Evolutionary conservation across 1,284 basidiomycete species (phyloP), one percentile per base, ranked within the genome.

Genomic region (Anthracocystis walkeri): DNA sequence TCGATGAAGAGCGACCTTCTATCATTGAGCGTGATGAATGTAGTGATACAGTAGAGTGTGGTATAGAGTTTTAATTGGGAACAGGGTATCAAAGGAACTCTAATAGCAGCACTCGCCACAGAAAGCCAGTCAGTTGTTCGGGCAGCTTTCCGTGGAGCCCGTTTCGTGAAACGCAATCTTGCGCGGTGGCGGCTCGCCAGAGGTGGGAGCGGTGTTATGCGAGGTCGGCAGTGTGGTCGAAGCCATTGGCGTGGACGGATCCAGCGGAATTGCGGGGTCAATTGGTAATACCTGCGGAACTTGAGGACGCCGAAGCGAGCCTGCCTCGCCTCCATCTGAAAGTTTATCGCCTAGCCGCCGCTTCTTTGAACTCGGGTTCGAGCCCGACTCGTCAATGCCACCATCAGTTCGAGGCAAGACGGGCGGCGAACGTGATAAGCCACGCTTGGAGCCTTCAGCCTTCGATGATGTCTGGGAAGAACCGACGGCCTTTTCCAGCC

Each of bases 91-190:
- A 31, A 31, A 3, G 27, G 4, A 7, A 25, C 20, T n/a, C 8
- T 7, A 16, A 33, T 29, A 29, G 29, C 29, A 29, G 29, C 29
- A 29, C 8, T 29, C 29, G 29, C 8, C 29, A 8, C 29, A 4
- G 25, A 14, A 18, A 16, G 29, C 20, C 49, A 5, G 21, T 50
- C 18, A 58, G 8, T 23, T n/a, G 3, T 14, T 10, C n/a, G 46
- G 41, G 2, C 21, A 31, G 45, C 31, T 54, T 8, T 31, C 21
- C 31, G 45, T 31, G 6, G 38, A 25, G 46, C 35, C 33, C 18
- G 71, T 42, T 8, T 74, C 71, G 42, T 68, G 60, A 44, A 73
- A 73, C 2, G 70, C 70, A 25, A 73, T 73, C 33, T 42, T 59
- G 38, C 65, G 54, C 35, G 58, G 70, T 3, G 70, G 61, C 31